Base-by-base conservation (phyloP, 371 early-diverging fungal species). In the Actinomortierella wolfii region DNA sequence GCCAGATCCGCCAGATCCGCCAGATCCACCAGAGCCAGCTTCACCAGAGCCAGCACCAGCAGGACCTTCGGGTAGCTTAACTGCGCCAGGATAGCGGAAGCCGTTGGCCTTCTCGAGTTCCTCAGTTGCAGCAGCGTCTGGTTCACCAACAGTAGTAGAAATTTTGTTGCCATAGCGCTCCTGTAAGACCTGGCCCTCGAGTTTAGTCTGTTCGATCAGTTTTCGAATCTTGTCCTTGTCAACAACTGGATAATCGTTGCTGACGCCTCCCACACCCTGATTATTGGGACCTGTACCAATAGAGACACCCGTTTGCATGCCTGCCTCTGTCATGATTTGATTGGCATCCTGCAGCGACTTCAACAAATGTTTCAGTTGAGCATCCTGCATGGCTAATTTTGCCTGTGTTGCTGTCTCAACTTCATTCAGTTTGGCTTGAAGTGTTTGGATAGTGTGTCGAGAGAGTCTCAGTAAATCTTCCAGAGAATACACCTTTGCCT, bases 391-490 rank as follows among this genome's bases (percentile, higher is more conserved):
- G 14, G 84, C 81, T 29, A 92, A 68, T 57, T 90, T 91, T 42
- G 78, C 79, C 44, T 88, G 80, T 40, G 89, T 87, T 49, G 89
- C 86, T 28, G 81, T 78, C 26, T 89, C 86, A 0, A 88, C 65
- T 56, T 92, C 89, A 56, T 81, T 83, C 51, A 92, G 68, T 56
- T 90, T 88, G 20, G 78, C 76, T 67, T 93, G 91, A 23, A 93
- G 75, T 17, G 92, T 88, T 34, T 88, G 81, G 29, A 93, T 89
- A 0, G 91, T 93, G 45, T 91, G 89, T 1, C 92, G 86, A 13
- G 93, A 91, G 82, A 92, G 87, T 6, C 89, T 83, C 13, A 94
- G 71, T 14, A 92, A 76, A 53, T 93, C 93, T 59, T 93, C 92
- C 11, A 94, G 77, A 1, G 91, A 90, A 51, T 80, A 79, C 4